A percentile compares a stretch with the other conserved stretches of the same genome.
Conservation (phyloP, 2,329 filamentous ascomycete species). For the Dothistroma septosporum region DNA sequence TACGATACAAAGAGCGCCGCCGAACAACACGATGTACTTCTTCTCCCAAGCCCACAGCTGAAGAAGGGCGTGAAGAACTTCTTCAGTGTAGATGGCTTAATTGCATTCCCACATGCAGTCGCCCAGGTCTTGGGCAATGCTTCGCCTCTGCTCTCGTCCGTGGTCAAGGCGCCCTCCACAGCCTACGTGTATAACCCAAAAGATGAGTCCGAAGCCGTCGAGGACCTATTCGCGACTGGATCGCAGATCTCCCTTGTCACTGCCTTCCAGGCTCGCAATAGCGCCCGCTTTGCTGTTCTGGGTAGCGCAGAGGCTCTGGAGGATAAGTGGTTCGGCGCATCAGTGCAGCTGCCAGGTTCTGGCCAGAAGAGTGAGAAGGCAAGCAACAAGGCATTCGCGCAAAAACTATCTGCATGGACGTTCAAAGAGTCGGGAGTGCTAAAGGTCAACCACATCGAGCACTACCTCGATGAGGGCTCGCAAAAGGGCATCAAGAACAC, state of each 20-base stretch:
- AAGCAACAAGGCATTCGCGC: conserved; percentile 79
- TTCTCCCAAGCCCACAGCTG: conserved; percentile 65
- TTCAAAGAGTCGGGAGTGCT: conserved; percentile 93
- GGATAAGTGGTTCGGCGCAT: conserved; percentile 82
- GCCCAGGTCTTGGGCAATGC: conserved; percentile 76
- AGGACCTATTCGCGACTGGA: conserved; percentile 82
- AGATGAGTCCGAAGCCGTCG: conserved; percentile 66
- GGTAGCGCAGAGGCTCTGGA: conserved; percentile 83
- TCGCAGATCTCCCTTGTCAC: conserved; percentile 79
- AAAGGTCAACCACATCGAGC: conserved; percentile 76
- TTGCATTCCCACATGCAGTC: conserved; percentile 78
- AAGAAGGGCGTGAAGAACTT: conserved; percentile 70
- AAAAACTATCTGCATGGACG: conserved; percentile 84
- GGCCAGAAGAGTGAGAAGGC: conserved; percentile 58
- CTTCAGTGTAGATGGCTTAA: conserved; percentile 64
- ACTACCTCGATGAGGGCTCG: conserved; percentile 59
- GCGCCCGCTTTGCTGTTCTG: conserved; percentile 79
- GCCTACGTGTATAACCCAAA: conserved; percentile 94
- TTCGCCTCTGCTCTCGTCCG: conserved; percentile 71
- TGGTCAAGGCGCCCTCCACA: conserved; percentile 76
- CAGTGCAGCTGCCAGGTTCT: conserved; percentile 56
- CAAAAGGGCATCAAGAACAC: conserved; percentile 37
- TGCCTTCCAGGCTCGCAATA: conserved; percentile 85
- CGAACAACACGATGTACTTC: conserved; percentile 83
- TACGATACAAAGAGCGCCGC: conserved; percentile 73